phyloP scores from a whole-genome alignment of 306 rosid species.

The Trifolium dubium region DNA sequence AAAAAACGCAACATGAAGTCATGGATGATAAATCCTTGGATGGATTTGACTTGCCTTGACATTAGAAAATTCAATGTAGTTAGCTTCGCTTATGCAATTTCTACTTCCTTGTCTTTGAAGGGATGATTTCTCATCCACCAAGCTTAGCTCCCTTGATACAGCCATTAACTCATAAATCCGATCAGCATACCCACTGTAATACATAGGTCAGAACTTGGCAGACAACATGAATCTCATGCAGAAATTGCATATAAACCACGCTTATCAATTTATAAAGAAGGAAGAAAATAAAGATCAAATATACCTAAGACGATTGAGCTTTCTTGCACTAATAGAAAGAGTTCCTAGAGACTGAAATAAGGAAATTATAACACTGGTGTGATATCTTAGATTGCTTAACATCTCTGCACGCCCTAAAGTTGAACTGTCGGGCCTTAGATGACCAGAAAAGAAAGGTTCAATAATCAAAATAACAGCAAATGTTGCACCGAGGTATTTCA shows the following conservation, averaged over 20 bases:
- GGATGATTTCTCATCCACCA: slow-evolving; percentile 60
- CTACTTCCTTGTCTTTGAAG: slow-evolving; percentile 60
- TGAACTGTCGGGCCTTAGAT: slow-evolving; percentile 91
- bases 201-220: slow-evolving; percentile 37
- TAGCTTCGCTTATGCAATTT: slow-evolving; percentile 84
- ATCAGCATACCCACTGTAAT: slow-evolving; percentile 91
- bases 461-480: slow-evolving; percentile 93
- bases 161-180: slow-evolving; percentile 86
- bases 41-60: slow-evolving; percentile 69
- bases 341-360: slow-evolving; percentile 95
- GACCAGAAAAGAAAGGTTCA: slow-evolving; percentile 97
- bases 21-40: slow-evolving; percentile 25
- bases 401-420: slow-evolving; percentile 99
- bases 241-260: slow-evolving; percentile 21
- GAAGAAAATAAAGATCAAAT: slow-evolving; percentile 31
- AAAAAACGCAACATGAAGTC: slow-evolving; percentile 31
- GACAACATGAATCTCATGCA: slow-evolving; percentile 28
- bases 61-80: slow-evolving; percentile 86
- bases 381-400: slow-evolving; percentile 99
- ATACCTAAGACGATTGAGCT: slow-evolving; percentile 95
- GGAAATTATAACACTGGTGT: slow-evolving; percentile 94
- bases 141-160: slow-evolving; percentile 82
- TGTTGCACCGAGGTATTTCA: slow-evolving; percentile 98
- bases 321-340: slow-evolving; percentile 90
- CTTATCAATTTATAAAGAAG: slow-evolving; percentile 34